Evolutionary conservation across 345 rosid species (phyloP).

Genomic region (Geranium brycei): DNA sequence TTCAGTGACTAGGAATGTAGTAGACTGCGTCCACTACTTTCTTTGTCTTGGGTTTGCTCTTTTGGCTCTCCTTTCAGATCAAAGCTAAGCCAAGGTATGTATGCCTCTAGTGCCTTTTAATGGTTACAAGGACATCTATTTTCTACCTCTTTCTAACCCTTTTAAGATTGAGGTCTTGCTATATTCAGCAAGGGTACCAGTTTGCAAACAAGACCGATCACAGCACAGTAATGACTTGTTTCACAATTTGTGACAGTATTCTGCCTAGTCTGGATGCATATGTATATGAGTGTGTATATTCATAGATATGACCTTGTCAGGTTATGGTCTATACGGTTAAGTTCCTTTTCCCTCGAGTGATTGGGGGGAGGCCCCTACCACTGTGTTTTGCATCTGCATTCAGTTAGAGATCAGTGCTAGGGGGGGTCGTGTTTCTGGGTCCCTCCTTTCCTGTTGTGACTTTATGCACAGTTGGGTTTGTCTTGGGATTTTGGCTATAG

Average conservation of each 20-base stretch:
- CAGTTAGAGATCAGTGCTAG: neutral
- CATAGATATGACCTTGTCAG: slow-evolving; percentile 5
- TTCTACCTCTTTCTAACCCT: slow-evolving; percentile 3
- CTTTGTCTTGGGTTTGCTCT: slow-evolving; percentile 17
- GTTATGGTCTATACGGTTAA: slow-evolving; percentile 15
- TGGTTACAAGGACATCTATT: neutral
- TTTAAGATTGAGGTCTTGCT: slow-evolving; percentile 9
- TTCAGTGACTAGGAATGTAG: slow-evolving; percentile 12
- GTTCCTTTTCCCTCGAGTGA: neutral
- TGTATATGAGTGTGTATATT: neutral
- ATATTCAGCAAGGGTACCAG: slow-evolving; percentile 6
- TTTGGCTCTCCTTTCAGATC: slow-evolving; percentile 11
- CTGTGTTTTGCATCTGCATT: neutral
- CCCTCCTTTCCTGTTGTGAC: neutral
- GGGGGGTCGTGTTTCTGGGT: neutral
- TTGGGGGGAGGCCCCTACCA: neutral
- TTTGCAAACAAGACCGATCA: neutral
- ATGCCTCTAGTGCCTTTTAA: slow-evolving; percentile 6
- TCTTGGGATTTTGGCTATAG: neutral
- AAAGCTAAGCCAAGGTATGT: slow-evolving; percentile 12
- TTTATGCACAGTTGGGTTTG: neutral
- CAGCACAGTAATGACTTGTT: neutral
- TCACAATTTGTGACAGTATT: neutral
- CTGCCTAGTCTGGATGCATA: neutral
- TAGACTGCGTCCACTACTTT: neutral